Evolutionary conservation across 345 rosid species (phyloP).

Genomic region (Aquilaria yunnanensis): DNA sequence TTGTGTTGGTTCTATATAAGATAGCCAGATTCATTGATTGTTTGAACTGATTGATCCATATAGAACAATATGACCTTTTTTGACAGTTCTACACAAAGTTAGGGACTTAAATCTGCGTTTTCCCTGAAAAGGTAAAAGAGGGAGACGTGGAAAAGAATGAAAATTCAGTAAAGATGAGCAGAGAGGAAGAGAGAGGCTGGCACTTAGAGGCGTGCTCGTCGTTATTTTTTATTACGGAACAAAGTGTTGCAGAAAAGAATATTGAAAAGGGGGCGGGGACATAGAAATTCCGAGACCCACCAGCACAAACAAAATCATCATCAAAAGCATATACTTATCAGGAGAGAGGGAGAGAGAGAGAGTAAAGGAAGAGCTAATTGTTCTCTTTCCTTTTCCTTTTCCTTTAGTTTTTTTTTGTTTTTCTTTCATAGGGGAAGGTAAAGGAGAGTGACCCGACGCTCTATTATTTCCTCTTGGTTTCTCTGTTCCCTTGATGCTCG

Average conservation of each 20-base stretch:
- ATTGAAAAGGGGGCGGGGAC: constrained; percentile 5
- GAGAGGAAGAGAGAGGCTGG: background rate
- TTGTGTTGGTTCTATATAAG: no score
- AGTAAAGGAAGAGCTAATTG: constrained; percentile 25
- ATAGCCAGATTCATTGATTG: no score
- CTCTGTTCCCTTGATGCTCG: constrained; percentile 55
- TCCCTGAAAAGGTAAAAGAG: no score
- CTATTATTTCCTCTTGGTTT: constrained; percentile 16
- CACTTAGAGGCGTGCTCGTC: constrained; percentile 3
- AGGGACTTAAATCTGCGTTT: no score
- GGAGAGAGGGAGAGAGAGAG: constrained; percentile 14
- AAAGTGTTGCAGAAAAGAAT: background rate
- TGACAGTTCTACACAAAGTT: no score
- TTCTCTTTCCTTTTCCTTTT: constrained; percentile 22
- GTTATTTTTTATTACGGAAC: background rate
- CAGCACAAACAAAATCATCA: constrained; percentile 25
- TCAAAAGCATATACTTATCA: constrained; percentile 19
- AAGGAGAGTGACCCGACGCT: constrained; percentile 21
- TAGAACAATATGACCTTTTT: no score
- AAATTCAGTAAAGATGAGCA: background rate
- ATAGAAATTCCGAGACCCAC: constrained; percentile 20
- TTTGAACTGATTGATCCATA: no score
- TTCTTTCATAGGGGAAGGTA: background rate
- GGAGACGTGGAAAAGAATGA: background rate
- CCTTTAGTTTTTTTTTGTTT: constrained; percentile 3